phyloP scores from a whole-genome alignment of 805 yeast genomes.

The Lachancea meyersii region DNA sequence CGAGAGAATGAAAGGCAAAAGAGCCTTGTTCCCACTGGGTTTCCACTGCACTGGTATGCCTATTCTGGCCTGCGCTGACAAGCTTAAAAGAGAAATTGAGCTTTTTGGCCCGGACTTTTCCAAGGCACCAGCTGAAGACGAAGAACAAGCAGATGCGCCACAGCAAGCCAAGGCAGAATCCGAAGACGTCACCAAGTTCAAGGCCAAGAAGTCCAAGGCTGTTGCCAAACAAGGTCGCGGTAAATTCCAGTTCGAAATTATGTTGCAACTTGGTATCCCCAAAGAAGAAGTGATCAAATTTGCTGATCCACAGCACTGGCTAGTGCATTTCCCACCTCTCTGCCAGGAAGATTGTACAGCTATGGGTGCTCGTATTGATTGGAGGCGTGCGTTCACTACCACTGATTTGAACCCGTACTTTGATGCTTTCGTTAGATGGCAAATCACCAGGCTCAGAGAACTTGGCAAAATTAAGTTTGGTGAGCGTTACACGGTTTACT shows the following conservation, averaged over 20 bases:
- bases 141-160: constrained; percentile 35
- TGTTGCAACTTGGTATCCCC: constrained; percentile 88
- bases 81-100: constrained; percentile 87
- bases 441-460: constrained; percentile 79
- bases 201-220: constrained; percentile 89
- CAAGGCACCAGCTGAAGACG: constrained; percentile 58
- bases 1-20: constrained; percentile 90
- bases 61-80: constrained; percentile 91
- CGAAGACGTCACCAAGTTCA: constrained; percentile 84
- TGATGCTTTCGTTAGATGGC: constrained; percentile 95
- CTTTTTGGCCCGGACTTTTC: constrained; percentile 77
- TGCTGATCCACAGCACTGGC: constrained; percentile 91
- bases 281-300: constrained; percentile 78
- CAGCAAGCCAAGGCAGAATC: constrained; percentile 37
- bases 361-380: constrained; percentile 92
- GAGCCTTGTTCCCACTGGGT: constrained; percentile 91
- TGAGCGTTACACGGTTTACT: constrained; percentile 94
- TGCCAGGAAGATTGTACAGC: constrained; percentile 71
- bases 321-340: constrained; percentile 83
- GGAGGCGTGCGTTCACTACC: constrained; percentile 95
- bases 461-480: constrained; percentile 93
- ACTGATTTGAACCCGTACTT: constrained; percentile 94
- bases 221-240: constrained; percentile 90
- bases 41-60: constrained; percentile 99
- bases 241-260: constrained; percentile 91